Conservation (phyloP, 169 alveolate species). For the Fabrea salina region DNA sequence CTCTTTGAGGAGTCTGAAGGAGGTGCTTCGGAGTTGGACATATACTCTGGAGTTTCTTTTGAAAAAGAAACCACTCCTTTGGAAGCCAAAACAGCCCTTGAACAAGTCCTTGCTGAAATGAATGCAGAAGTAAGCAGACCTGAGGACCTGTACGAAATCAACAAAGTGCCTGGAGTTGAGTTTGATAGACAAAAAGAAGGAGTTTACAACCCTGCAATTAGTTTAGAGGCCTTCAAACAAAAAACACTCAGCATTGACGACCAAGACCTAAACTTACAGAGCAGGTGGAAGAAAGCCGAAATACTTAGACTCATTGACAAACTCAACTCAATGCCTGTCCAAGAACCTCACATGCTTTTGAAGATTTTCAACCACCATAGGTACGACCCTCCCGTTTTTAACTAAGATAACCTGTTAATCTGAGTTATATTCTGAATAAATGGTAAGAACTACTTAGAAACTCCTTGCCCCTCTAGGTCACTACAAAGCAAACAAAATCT, state of each 20-base stretch:
- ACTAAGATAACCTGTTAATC: too few relatives aligned
- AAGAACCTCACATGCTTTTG: slow-evolving; percentile 22
- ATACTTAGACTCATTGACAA: background rate
- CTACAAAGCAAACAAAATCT: slow-evolving; percentile 33
- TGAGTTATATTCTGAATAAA: too few relatives aligned
- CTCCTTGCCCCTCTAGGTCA: slow-evolving; percentile 49
- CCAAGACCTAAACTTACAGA: background rate
- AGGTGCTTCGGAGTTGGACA: slow-evolving; percentile 2
- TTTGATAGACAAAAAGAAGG: background rate
- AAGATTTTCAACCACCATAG: background rate
- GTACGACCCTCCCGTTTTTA: slow-evolving; percentile 2
- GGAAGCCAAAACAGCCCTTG: background rate
- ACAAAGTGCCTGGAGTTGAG: background rate
- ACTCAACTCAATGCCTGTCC: background rate
- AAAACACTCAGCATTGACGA: background rate
- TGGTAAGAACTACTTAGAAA: slow-evolving; percentile 11
- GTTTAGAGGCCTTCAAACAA: background rate
- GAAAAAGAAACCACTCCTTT: background rate
- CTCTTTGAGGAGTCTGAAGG: background rate
- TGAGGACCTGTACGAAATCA: background rate
- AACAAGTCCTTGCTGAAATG: background rate
- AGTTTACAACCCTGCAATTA: background rate
- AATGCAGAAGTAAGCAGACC: background rate
- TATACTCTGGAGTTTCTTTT: background rate
- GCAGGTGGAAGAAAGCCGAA: background rate